Conservation (phyloP, 2,329 filamentous ascomycete genomes). For the Daldinia eschscholtzii region DNA sequence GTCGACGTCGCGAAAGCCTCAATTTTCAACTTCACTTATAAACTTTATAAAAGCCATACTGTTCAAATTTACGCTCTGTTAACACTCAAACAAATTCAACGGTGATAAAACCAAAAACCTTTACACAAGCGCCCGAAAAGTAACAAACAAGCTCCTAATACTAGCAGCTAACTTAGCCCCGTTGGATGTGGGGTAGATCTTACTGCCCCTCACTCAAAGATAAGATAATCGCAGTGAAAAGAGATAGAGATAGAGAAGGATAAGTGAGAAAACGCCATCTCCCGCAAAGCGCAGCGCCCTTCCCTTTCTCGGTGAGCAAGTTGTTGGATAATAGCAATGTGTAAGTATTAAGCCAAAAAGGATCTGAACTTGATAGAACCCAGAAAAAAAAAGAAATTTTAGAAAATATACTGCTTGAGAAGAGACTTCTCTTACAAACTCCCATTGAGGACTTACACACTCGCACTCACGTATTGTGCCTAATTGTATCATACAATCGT, state of each 20-base stretch:
- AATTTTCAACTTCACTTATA: constrained; percentile 12
- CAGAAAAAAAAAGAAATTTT: no score
- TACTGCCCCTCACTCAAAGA: constrained; percentile 38
- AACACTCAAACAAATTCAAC: not conserved
- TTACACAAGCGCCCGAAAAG: not conserved
- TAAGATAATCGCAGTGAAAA: constrained; percentile 26
- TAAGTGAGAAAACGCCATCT: constrained; percentile 1
- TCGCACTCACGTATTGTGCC: not conserved
- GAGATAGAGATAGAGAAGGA: constrained; percentile 2
- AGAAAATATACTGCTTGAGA: not conserved
- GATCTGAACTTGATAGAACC: no score
- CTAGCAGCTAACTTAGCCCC: not conserved
- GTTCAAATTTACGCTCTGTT: not conserved
- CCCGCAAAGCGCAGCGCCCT: not conserved
- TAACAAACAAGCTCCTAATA: not conserved
- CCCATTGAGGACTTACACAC: not conserved
- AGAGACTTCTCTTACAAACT: not conserved
- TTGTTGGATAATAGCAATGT: constrained; percentile 12
- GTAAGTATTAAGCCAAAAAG: constrained; percentile 1
- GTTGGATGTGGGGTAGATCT: constrained; percentile 2
- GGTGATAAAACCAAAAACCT: not conserved
- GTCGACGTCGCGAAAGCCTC: not conserved
- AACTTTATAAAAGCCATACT: not conserved
- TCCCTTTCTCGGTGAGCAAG: constrained; percentile 17
- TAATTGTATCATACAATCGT: not conserved